Evolutionary conservation across 805 yeast species (phyloP), one percentile per base, ranked within the genome.

Genomic region (Phaffomyces antillensis): DNA sequence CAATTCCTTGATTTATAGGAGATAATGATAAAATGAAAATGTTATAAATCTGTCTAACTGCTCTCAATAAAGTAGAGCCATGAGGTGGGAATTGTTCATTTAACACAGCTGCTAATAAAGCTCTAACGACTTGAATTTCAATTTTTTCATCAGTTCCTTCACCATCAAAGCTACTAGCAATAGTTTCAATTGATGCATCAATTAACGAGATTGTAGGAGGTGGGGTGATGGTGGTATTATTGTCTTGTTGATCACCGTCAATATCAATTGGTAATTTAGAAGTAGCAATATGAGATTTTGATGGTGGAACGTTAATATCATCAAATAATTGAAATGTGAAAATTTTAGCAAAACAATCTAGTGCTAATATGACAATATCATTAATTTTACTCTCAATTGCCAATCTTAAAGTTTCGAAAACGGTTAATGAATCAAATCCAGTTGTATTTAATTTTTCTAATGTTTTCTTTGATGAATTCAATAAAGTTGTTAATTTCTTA

Each of bases 61-160:
- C 97, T 59, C 86, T 87, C 49, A 93, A 70, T 42, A 93, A 70
- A 1, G 90, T 79, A 9, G 89, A 86, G 3, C 98, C 98, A 59
- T 93, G 99, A 18, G 89, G 87, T 25, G 90, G 86, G 63, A 86
- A 72, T 32, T 77, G 75, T 48, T 84, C 90, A 50, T 87, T 85
- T 31, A 91, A 71, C 15, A 89, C 83, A 42, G 95, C 91, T 50
- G 93, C 88, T 61, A 91, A 83, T 41, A 95, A 70, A 0, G 97
- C 97, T 58, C 95, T 80, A 30, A 91, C 84, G 12, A 93, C 91
- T 66, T 95, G 99, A 45, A 93, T 67, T 67, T 95, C 99, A 31
- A 95, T 79, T 46, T 76, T 80, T 23, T 86, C 86, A 60, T 90
- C 95, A 0, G 98, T 88, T 2, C 89, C 88, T 63, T 93, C 99